Base-by-base conservation (phyloP, 1,284 basidiomycete species). In the Fomes fomentarius region DNA sequence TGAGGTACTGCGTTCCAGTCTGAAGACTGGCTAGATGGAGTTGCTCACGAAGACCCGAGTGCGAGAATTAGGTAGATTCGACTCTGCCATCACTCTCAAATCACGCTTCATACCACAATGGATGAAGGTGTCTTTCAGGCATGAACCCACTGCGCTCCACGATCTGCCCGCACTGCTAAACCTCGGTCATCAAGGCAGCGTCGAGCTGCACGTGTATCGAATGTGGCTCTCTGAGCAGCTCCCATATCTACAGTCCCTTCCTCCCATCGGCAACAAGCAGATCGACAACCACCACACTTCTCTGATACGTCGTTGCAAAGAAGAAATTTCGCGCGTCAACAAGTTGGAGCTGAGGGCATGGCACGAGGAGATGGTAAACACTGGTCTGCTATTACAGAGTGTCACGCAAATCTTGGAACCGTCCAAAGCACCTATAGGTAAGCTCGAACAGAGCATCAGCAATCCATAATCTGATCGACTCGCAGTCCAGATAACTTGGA, bases 401-500 rank as follows among this genome's bases (percentile, higher is more conserved):
- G 35, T n/a, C 19, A 3, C 4, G 17, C 15, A 33, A 2, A n/a
- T 3, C 4, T 10, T 37, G 15, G 15, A 3, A 3, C 35, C 35
- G 12, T 2, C 19, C 3, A 9, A 3, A 2, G 35, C 3, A 8
- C 35, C 35, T 3, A 8, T 9, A 9, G 35, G 35, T 37, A 37
- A 30, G 28, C 12, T 12, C 28, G 28, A 30, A 30, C 12, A 7
- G 28, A 7, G 7, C 6, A 7, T 7, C 28, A 30, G 28, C 28
- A 30, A 12, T 6, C 6, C 12, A 30, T 30, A 7, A 7, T 12
- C 9, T 37, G 15, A 37, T 17, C 8, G 8, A 2, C 17, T 17
- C n/a, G 17, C 17, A 37, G 35, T 8, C 9, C n/a, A 8, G 4
- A 15, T 37, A 45, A 0, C 70, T 74, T 25, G 9, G 7, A 3